Percentiles rank a stretch among this genome's conserved stretches.
These are phyloP conservation scores for Thelephora aurantiotincta DNA, from an alignment of 768 basidiomycete genomes.

Conservation along the genomic window DNA sequence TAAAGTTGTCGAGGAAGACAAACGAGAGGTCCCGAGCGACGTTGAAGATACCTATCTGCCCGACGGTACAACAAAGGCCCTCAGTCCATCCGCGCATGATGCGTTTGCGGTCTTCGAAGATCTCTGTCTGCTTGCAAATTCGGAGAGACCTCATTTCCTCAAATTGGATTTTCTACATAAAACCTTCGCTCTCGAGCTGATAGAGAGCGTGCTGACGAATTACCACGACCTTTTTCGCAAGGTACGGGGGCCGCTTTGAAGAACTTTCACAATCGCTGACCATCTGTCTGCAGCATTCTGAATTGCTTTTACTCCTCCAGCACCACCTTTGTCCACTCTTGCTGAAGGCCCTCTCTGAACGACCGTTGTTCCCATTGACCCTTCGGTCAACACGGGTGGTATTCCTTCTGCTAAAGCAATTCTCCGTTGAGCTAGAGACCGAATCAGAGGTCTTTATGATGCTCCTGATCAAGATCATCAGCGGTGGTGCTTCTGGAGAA, in stretches of 20 bases:
- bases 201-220: conserved; percentile 92
- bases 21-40: conserved; percentile 20
- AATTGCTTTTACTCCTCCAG: conserved; percentile 74
- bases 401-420: conserved; percentile 86
- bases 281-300: conserved; percentile 40
- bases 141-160: conserved; percentile 69
- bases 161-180: conserved; percentile 74
- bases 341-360: conserved; percentile 72
- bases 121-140: conserved; percentile 76
- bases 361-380: conserved; percentile 74
- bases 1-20: conserved; percentile 76
- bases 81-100: conserved; percentile 71
- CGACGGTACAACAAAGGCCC: conserved; percentile 43
- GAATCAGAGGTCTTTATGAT: conserved; percentile 83
- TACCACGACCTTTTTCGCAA: conserved; percentile 77
- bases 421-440: conserved; percentile 62
- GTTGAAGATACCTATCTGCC: conserved; percentile 42
- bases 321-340: conserved; percentile 86
- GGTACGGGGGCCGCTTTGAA: conserved; percentile 24
- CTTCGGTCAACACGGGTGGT: conserved; percentile 88
- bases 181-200: conserved; percentile 93
- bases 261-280: background rate
- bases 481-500: conserved; percentile 12
- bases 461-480: conserved; percentile 49
- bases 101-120: conserved; percentile 87